Base-by-base conservation (phyloP, 2,329 filamentous ascomycete genomes). In the Dothistroma septosporum region DNA sequence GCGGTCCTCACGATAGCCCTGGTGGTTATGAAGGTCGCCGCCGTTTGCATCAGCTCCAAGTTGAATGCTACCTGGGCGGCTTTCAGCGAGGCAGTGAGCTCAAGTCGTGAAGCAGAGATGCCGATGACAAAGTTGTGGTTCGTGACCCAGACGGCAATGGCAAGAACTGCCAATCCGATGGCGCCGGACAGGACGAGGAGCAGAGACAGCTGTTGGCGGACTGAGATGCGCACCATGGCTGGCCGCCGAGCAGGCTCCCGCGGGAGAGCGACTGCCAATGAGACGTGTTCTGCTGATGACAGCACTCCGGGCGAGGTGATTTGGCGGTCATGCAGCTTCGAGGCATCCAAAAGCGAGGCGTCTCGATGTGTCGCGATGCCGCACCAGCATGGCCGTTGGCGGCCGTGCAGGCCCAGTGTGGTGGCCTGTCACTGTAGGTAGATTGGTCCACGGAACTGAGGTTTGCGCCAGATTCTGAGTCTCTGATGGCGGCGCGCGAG, bases 11-110 rank as follows among this genome's bases (percentile, higher is more conserved):
- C 78, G 10, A 83, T 69, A 7, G 84, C 72, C 46, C 84, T 78
- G 0, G 90, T 92, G 4, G 88, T 81, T 53, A 94, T 87, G 58
- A 89, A 87, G 55, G 82, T 80, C 71, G 87, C 89, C 62, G 87
- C 88, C 46, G 89, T 89, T 76, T 92, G 85, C 66, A 96, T 85
- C 57, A 96, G 82, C 56, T 90, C 82, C 59, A 97, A 83, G 72
- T 91, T 89, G 57, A 90, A 88, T 2, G 89, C 82, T 64, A 97
- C 83, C 71, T 93, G 88, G 28, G 90, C 87, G n/a, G 92, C 88
- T 76, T 96, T 96, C 72, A 96, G 85, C 5, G 89, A 92, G 7
- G 92, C 92, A 1, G 91, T 90, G 63, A 96, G 81, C 28, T 86
- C 80, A 48, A 97, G 84, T 55, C 87, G 84, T 55, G 64, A 61